Percentiles rank a stretch among this genome's conserved stretches.
Conservation (phyloP, 1,139 yeast genomes). For the Yamadazyma epiphylla region DNA sequence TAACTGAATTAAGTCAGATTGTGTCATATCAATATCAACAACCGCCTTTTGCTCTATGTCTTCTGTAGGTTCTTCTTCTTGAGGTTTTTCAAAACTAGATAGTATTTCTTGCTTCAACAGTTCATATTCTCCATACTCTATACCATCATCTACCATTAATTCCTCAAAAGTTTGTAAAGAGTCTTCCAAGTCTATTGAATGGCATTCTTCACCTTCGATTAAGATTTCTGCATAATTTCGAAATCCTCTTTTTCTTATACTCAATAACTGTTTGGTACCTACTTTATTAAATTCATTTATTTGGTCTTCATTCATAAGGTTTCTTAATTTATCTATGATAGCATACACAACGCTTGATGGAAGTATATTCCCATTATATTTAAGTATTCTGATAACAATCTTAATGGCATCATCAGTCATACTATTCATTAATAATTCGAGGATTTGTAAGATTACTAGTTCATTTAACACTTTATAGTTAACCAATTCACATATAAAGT, state of each 20-base stretch:
- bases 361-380: conserved; percentile 21
- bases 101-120: conserved; percentile 13
- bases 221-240: conserved; percentile 40
- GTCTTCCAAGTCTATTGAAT: conserved; percentile 51
- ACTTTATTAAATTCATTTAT: conserved; percentile 43
- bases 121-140: conserved; percentile 40
- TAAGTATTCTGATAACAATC: conserved; percentile 22
- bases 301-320: conserved; percentile 53
- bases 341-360: conserved; percentile 32
- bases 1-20: conserved; percentile 54
- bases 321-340: conserved; percentile 60
- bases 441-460: conserved; percentile 57
- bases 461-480: conserved; percentile 67
- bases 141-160: conserved; percentile 42
- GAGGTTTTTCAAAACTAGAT: conserved; percentile 17
- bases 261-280: conserved; percentile 52
- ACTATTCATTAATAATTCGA: conserved; percentile 52
- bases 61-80: conserved; percentile 8
- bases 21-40: conserved; percentile 58
- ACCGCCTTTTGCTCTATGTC: conserved; percentile 6
- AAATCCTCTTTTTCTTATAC: conserved; percentile 48
- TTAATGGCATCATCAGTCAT: conserved; percentile 46
- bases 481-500: conserved; percentile 62
- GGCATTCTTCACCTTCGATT: conserved; percentile 62
- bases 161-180: conserved; percentile 40